A percentile compares a stretch with the other conserved stretches of the same genome.
These are phyloP conservation scores for Mycena vulgaris DNA, from an alignment of 768 basidiomycete species.

Conservation along the genomic window DNA sequence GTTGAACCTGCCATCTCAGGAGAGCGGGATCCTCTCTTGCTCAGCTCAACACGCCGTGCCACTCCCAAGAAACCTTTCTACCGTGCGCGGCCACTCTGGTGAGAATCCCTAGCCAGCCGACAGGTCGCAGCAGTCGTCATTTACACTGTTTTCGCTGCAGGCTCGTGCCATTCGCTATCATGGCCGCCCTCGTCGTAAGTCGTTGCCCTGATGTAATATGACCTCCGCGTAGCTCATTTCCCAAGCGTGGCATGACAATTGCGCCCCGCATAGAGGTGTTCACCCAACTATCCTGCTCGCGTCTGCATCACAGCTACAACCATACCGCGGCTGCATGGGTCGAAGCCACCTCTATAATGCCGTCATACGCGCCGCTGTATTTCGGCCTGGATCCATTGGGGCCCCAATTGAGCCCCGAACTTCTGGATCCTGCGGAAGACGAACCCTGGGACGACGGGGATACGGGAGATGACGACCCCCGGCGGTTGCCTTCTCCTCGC, in stretches of 20 bases:
- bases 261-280: constrained; percentile 91
- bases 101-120: constrained; percentile 39
- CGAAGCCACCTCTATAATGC: constrained; percentile 16
- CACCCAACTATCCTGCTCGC: constrained; percentile 83
- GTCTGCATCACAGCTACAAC: constrained; percentile 65
- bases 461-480: constrained; percentile 48
- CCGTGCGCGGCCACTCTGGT: constrained; percentile 69
- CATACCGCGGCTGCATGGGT: constrained; percentile 43
- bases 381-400: constrained; percentile 32
- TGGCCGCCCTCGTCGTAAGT: constrained; percentile 76
- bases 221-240: neutral
- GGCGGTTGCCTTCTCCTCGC: constrained; percentile 54
- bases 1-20: constrained; percentile 13
- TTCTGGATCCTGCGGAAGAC: constrained; percentile 21
- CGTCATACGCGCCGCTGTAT: constrained; percentile 30
- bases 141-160: constrained; percentile 52
- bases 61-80: constrained; percentile 64
- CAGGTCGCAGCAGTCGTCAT: neutral
- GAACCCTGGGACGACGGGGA: constrained; percentile 36
- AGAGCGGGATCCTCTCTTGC: constrained; percentile 32
- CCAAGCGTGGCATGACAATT: constrained; percentile 87
- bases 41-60: neutral
- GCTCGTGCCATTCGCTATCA: constrained; percentile 85
- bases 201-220: neutral
- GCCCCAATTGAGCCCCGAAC: constrained; percentile 28